phyloP scores from a whole-genome alignment of 1,139 yeast species.

The Dujonia santamariae region DNA sequence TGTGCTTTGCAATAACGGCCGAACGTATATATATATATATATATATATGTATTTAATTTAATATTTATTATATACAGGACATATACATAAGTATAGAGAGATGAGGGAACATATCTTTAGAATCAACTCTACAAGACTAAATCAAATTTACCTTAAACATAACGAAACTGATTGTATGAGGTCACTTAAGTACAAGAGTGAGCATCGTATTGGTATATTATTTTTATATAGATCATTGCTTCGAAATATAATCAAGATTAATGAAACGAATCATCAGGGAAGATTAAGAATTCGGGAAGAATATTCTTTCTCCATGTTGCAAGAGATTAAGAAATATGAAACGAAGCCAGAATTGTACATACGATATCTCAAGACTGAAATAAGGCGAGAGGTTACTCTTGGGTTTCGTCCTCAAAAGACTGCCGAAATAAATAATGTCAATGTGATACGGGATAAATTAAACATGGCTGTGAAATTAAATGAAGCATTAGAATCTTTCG shows the following conservation, averaged over 20 bases:
- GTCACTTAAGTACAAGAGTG: conserved; percentile 2
- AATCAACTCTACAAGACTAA: too few species aligned
- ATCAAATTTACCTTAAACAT: too few species aligned
- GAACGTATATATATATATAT: too few species aligned
- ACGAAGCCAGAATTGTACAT: conserved; percentile 2
- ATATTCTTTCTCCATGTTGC: conserved; percentile 1
- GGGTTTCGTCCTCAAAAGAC: conserved; percentile 5
- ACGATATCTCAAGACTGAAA: conserved; percentile 1
- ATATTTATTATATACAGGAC: too few species aligned
- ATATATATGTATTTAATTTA: too few species aligned
- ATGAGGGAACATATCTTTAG: too few species aligned
- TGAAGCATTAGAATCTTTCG: conserved; percentile 3
- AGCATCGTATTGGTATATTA: conserved; percentile 8
- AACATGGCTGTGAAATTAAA: conserved; percentile 12
- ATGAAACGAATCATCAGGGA: too few species aligned
- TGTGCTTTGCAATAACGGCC: too few species aligned
- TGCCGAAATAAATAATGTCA: neutral
- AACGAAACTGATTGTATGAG: too few species aligned
- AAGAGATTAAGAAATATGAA: conserved; percentile 4
- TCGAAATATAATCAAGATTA: conserved; percentile 13
- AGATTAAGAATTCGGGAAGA: too few species aligned
- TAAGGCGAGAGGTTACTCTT: conserved; percentile 1
- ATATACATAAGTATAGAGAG: too few species aligned
- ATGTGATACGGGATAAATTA: conserved; percentile 7
- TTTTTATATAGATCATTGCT: conserved; percentile 21